A percentile compares a stretch with the other conserved stretches of the same genome.
These are phyloP conservation scores for Ormosia emarginata DNA, from an alignment of 306 rosid genomes.

Conservation along the genomic window DNA sequence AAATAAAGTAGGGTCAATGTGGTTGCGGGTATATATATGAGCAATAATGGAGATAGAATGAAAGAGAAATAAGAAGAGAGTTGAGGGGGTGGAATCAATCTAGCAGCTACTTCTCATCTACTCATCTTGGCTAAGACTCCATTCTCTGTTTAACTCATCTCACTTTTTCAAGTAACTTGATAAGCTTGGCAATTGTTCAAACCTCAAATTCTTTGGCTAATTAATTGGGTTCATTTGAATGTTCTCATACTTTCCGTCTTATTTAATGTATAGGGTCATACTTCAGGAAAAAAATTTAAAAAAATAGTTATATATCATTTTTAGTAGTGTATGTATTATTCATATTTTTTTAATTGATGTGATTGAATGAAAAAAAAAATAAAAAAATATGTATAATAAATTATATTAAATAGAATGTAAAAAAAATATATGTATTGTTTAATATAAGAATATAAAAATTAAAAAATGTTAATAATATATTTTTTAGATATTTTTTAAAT, in stretches of 20 bases:
- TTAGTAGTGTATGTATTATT: too few species aligned
- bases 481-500: too few species aligned
- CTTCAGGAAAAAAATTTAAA: background rate
- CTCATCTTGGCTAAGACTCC: constrained; percentile 30
- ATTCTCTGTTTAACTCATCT: constrained; percentile 16
- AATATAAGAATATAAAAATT: too few species aligned
- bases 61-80: constrained; percentile 41
- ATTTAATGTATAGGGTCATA: constrained; percentile 24
- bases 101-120: constrained; percentile 50
- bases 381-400: too few species aligned
- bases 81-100: constrained; percentile 46
- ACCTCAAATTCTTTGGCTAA: constrained; percentile 22
- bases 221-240: constrained; percentile 23
- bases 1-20: constrained; percentile 45
- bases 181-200: constrained; percentile 21
- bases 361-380: too few species aligned
- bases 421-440: too few species aligned
- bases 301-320: too few species aligned
- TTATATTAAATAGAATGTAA: too few species aligned
- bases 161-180: constrained; percentile 33
- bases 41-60: constrained; percentile 51
- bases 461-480: too few species aligned
- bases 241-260: constrained; percentile 15
- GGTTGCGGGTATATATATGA: constrained; percentile 51
- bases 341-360: too few species aligned